Percentiles rank a stretch among this genome's conserved stretches.
Conservation (phyloP, 1,139 yeast species). For the Kodamaea sp. region DNA sequence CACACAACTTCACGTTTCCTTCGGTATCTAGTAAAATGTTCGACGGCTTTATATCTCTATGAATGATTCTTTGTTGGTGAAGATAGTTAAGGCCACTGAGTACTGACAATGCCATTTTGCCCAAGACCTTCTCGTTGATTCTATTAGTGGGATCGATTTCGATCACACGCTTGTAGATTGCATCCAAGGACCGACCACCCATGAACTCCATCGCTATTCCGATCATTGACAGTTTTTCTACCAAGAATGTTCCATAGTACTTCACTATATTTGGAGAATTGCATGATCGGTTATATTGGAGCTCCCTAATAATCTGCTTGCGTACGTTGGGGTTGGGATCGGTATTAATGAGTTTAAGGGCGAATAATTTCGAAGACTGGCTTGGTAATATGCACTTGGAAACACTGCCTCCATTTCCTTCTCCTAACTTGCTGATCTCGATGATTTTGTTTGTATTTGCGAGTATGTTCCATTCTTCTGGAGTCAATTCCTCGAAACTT, state of each 20-base stretch:
- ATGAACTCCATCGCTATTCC: slow-evolving; percentile 94
- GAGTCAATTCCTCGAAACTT: slow-evolving; percentile 58
- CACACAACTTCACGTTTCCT: slow-evolving; percentile 91
- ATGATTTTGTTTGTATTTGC: slow-evolving; percentile 60
- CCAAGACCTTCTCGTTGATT: slow-evolving; percentile 88
- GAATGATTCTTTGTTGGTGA: slow-evolving; percentile 85
- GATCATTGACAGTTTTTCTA: slow-evolving; percentile 74
- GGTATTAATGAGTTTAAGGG: slow-evolving; percentile 75
- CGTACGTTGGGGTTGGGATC: slow-evolving; percentile 85
- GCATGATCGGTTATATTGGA: slow-evolving; percentile 83
- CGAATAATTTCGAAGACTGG: slow-evolving; percentile 58
- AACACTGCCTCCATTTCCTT: slow-evolving; percentile 94
- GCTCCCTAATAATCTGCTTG: slow-evolving; percentile 80
- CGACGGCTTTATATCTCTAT: slow-evolving; percentile 92
- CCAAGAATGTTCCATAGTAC: slow-evolving; percentile 88
- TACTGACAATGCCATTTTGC: slow-evolving; percentile 85
- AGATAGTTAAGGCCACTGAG: slow-evolving; percentile 81
- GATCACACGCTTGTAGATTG: slow-evolving; percentile 70
- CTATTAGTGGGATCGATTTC: slow-evolving; percentile 72
- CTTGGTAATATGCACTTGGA: slow-evolving; percentile 62
- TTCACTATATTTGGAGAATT: slow-evolving; percentile 82
- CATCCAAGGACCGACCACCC: slow-evolving; percentile 90
- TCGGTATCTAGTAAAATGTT: slow-evolving; percentile 71
- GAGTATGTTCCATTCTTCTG: slow-evolving; percentile 73
- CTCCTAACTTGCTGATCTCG: slow-evolving; percentile 75